Evolutionary conservation across 176 grass and related monocot species (phyloP).

Genomic region (Eleusine indica): DNA sequence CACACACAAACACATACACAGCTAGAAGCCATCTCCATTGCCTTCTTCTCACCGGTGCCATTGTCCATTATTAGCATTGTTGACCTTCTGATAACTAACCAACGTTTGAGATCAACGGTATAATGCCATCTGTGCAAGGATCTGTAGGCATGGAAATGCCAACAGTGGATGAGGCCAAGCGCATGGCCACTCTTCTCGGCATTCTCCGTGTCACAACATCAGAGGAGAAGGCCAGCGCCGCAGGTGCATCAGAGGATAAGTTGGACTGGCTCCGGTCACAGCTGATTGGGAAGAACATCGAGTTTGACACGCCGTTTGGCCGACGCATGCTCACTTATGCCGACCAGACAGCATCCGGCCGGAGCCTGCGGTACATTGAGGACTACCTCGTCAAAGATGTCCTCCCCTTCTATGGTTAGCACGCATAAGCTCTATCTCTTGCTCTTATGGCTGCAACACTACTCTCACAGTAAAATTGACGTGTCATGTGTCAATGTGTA

Average conservation of each 20-base stretch:
- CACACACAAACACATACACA: neutral
- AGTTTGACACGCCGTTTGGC: slow-evolving; percentile 68
- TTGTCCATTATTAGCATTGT: neutral
- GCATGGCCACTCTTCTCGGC: slow-evolving; percentile 32
- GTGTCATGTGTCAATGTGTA: too few species aligned
- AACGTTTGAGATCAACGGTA: neutral
- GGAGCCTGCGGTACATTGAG: slow-evolving; percentile 60
- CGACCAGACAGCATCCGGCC: slow-evolving; percentile 75
- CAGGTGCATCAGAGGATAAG: slow-evolving; percentile 31
- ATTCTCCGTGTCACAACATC: slow-evolving; percentile 21
- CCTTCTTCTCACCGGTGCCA: neutral
- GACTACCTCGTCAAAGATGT: slow-evolving; percentile 67
- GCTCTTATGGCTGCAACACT: too few species aligned
- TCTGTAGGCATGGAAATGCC: neutral
- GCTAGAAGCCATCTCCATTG: neutral
- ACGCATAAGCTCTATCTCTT: too few species aligned
- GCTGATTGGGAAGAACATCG: slow-evolving; percentile 56
- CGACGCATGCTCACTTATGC: slow-evolving; percentile 61
- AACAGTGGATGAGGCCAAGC: neutral
- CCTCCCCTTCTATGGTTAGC: slow-evolving; percentile 67
- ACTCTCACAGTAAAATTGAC: too few species aligned
- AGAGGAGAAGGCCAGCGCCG: neutral
- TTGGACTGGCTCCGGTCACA: slow-evolving; percentile 68
- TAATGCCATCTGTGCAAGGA: neutral
- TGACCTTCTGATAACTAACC: neutral